Percentiles rank a stretch among this genome's conserved stretches.
These are phyloP conservation scores for Cyclotella baltica DNA, from an alignment of 108 stramenopile species.

Conservation along the genomic window DNA sequence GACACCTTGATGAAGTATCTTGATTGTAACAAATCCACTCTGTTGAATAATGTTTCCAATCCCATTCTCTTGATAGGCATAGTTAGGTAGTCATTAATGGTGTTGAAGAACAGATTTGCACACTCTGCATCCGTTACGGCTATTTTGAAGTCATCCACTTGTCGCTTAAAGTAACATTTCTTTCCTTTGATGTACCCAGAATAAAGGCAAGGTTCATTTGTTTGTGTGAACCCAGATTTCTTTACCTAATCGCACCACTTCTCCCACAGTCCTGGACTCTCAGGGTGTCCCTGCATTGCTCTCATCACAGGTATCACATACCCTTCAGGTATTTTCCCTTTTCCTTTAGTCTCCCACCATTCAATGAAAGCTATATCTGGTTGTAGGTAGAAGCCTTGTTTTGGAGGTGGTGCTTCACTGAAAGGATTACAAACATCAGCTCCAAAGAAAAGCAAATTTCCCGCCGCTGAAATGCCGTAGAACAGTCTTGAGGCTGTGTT, in stretches of 20 bases:
- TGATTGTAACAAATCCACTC: neutral
- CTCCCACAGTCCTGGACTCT: no score
- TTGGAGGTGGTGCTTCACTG: no score
- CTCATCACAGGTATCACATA: slow-evolving; percentile 3
- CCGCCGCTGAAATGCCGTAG: no score
- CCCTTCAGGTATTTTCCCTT: neutral
- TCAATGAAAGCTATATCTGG: slow-evolving; percentile 1
- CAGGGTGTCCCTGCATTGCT: no score
- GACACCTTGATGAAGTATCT: neutral
- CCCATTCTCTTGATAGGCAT: neutral
- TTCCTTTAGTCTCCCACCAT: neutral
- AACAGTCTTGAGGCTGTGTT: slow-evolving; percentile 9
- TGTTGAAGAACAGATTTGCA: neutral
- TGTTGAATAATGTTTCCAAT: neutral
- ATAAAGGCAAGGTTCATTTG: no score
- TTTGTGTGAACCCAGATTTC: no score
- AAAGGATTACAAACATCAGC: slow-evolving; percentile 13
- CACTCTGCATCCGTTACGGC: neutral
- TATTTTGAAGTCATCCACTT: neutral
- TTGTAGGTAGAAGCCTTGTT: neutral
- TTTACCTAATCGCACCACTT: no score
- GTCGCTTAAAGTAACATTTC: neutral
- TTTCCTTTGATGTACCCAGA: no score
- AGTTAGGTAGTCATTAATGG: neutral
- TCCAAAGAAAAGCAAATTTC: slow-evolving; percentile 14